Conservation (phyloP, 148 eudicot species). For the Cornus controversa region DNA sequence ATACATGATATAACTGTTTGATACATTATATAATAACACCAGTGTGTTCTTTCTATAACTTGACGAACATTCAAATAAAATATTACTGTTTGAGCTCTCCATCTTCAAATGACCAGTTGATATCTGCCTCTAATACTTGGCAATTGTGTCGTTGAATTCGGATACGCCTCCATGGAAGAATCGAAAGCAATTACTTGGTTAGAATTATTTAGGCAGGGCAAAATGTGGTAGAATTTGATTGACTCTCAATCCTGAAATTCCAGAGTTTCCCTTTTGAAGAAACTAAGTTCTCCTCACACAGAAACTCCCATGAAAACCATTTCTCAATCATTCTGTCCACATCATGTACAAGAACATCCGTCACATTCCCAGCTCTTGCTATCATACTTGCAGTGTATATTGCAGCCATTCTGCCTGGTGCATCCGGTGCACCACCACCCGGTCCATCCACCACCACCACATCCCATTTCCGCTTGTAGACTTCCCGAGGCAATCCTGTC, state of each 20-base stretch:
- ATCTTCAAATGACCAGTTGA: not conserved
- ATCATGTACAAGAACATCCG: slow-evolving; percentile 81
- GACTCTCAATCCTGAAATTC: slow-evolving; percentile 59
- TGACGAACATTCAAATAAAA: not conserved
- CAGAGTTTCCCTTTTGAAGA: slow-evolving; percentile 88
- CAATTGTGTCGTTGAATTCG: not conserved
- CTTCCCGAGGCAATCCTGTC: slow-evolving; percentile 52
- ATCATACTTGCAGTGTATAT: slow-evolving; percentile 76
- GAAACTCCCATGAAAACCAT: slow-evolving; percentile 95
- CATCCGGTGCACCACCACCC: slow-evolving; percentile 51
- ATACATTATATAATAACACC: not conserved
- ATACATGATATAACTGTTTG: too few relatives aligned
- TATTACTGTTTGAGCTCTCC: not conserved
- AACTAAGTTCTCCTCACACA: slow-evolving; percentile 78
- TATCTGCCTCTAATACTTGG: not conserved
- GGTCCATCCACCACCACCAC: slow-evolving; percentile 89
- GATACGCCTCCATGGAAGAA: not conserved
- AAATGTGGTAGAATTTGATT: slow-evolving; percentile 38
- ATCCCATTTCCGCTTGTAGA: slow-evolving; percentile 68
- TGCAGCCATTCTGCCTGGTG: slow-evolving; percentile 82
- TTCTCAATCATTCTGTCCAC: slow-evolving; percentile 72
- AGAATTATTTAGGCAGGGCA: slow-evolving; percentile 29
- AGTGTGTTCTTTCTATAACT: too few relatives aligned
- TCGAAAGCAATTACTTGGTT: not conserved
- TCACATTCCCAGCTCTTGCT: slow-evolving; percentile 60